Evolutionary conservation across 1,284 basidiomycete species (phyloP), one percentile per base, ranked within the genome.

Genomic region (Omphalotus olearius): DNA sequence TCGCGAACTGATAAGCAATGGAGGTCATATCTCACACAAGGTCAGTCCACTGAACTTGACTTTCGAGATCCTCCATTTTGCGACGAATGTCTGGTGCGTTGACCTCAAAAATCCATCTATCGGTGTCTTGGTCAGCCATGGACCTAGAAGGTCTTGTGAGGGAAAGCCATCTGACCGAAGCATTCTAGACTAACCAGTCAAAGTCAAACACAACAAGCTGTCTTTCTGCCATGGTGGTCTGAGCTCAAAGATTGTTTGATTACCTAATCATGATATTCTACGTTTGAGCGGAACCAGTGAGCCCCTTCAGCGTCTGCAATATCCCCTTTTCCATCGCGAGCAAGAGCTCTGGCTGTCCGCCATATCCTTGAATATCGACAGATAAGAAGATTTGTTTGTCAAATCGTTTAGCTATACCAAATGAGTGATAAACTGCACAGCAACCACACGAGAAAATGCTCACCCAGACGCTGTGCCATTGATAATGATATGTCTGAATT

Each of bases 191-290:
- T 56, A 65, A 91, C 95, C 95, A 98, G 79, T 99, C 96, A 72
- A 98, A 98, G 70, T 99, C 96, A 62, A 91, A 98, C 14, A 98
- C 88, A 58, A 98, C 77, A 43, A 98, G 84, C 67, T 96, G 92
- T 59, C 79, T 84, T 46, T 73, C 68, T 43, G 78, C 64, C 44
- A 65, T 52, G 26, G 71, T 57, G 59, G 74, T 64, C 30, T 7
- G 9, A 9, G 26, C 26, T 33, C 30, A 33, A 33, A 33, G 30
- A 33, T 33, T 2, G 9, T 2, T 33, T 33, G 30, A 33, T 33
- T 33, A 33, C 9, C 30, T 33, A 33, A 33, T 33, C 30, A 23
- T 23, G 30, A 33, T 33, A 33, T 2, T 10, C 41, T 25, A 25
- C 23, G 1, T 7, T 7, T 41, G 14, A 3, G n/a, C n/a, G n/a